A percentile compares a stretch with the other conserved stretches of the same genome.
phyloP scores from a whole-genome alignment of 345 rosid genomes.

The Gossypium sturtianum region DNA sequence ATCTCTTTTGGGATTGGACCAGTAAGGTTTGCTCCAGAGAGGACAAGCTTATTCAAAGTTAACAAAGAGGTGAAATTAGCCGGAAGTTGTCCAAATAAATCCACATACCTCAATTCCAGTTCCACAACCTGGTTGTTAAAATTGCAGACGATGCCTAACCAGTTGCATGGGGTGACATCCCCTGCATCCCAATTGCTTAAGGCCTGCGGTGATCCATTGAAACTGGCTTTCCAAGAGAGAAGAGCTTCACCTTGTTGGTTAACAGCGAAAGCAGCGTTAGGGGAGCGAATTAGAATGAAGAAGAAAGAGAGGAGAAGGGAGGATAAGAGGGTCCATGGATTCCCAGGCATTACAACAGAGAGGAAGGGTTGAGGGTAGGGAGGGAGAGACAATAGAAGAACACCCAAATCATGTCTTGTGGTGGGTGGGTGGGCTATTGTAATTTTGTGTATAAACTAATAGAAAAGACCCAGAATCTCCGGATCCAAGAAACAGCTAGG shows the following conservation, averaged over 20 bases:
- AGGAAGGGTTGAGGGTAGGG: slow-evolving; percentile 35
- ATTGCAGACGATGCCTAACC: slow-evolving; percentile 52
- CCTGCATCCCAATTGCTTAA: slow-evolving; percentile 33
- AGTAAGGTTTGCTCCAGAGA: slow-evolving; percentile 59
- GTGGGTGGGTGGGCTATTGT: slow-evolving; percentile 11
- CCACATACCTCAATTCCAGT: slow-evolving; percentile 39
- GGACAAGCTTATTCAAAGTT: slow-evolving; percentile 40
- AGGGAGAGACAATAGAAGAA: slow-evolving; percentile 30
- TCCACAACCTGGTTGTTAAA: slow-evolving; percentile 28
- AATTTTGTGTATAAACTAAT: slow-evolving; percentile 21
- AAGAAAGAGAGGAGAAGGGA: slow-evolving; percentile 19
- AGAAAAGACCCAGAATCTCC: slow-evolving; percentile 54
- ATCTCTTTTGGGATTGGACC: slow-evolving; percentile 58
- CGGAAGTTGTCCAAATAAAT: slow-evolving; percentile 45
- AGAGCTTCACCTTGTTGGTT: slow-evolving; percentile 55
- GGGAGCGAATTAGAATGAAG: slow-evolving; percentile 2
- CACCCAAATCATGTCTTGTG: slow-evolving; percentile 49
- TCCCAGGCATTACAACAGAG: slow-evolving; percentile 49
- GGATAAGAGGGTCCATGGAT: slow-evolving; percentile 40
- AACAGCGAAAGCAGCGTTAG: slow-evolving; percentile 26
- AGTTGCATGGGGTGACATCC: slow-evolving; percentile 43
- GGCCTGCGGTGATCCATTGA: slow-evolving; percentile 31
- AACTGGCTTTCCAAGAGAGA: slow-evolving; percentile 48
- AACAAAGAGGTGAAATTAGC: slow-evolving; percentile 37
- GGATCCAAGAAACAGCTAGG: slow-evolving; percentile 86